Percentiles rank a stretch among this genome's conserved stretches.
Conservation (phyloP, 169 alveolate genomes). For the Eimeria sp. region DNA sequence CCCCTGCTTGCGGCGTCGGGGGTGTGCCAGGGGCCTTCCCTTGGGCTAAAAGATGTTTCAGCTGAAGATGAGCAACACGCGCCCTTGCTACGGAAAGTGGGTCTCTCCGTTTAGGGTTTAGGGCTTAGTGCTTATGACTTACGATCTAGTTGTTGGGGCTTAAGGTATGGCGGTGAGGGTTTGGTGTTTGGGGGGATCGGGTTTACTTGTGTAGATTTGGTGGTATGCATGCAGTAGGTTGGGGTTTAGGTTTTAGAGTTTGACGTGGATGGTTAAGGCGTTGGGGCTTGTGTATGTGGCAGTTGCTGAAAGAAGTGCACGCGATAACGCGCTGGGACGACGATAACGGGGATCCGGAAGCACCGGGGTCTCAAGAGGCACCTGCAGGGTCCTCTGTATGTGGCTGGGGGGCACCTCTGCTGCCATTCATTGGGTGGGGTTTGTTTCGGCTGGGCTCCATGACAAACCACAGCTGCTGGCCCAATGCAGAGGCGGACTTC, state of each 20-base stretch:
- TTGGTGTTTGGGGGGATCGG: not conserved
- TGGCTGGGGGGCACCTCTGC: conserved; percentile 32
- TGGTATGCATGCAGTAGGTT: not conserved
- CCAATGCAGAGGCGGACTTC: conserved; percentile 81
- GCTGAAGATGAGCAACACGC: conserved; percentile 6
- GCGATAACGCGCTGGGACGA: conserved; percentile 41
- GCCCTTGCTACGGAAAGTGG: not conserved
- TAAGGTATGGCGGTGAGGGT: not conserved
- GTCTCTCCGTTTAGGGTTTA: not conserved
- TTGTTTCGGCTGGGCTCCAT: conserved; percentile 76
- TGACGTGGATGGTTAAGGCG: not conserved
- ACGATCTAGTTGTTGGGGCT: not conserved
- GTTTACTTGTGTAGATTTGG: not conserved
- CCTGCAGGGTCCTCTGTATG: not conserved
- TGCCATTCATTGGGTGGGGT: conserved; percentile 83
- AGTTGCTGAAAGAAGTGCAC: conserved; percentile 42
- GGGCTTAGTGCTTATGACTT: not conserved
- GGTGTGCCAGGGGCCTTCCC: not conserved
- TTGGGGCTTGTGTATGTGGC: not conserved
- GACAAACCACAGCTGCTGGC: conserved; percentile 85
- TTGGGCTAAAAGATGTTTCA: not conserved
- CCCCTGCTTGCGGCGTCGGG: not conserved
- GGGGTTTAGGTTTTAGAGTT: not conserved
- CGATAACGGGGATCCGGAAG: not conserved
- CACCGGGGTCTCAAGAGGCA: not conserved